Base-by-base conservation (phyloP, 2,329 filamentous ascomycete species). In the Ophiognomonia clavigignenti-juglandacearum region DNA sequence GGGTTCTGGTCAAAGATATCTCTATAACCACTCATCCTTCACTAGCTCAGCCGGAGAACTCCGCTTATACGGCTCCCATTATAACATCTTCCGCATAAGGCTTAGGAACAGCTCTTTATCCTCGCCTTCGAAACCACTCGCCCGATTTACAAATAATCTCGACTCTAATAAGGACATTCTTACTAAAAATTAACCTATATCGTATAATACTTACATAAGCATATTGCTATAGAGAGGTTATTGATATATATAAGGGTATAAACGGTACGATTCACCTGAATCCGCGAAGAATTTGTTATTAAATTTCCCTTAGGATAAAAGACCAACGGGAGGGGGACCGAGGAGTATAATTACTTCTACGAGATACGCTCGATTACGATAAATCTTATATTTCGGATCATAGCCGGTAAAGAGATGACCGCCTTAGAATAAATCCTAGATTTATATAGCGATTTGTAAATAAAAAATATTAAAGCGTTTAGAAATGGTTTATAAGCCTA, bases 51-150 rank as follows among this genome's bases (percentile, higher is more conserved):
- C 61, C 0, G 65, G 61, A 6, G 62, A 58, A 6, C 46, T 49
- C 11, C 65, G 58, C 10, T 61, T 53, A 6, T 43, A 47, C 16
- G 64, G 63, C 6, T 61, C 58, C 65, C 67, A 69, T 7, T 64
- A 61, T 4, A 70, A 54, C 61, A 68, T 68, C 46, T 59, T 66
- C 11, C 54, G 46, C 59, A 70, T 62, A 47, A 69, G 58, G 6
- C 45, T 39, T 1, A 70, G 53, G 37, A 70, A 69, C 10, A 32
- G 52, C 23, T 54, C 47, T 49, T 56, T 55, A 35, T 58, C 54
- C 26, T 63, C 45, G 6, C 61, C 61, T n/a, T 65, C 53, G 4
- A 72, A 60, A 23, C 44, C 61, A 1, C 52, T 67, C 46, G 72
- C 70, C 34, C 55, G 61, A 16, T 66, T 20, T 26, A 68, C 60